Conservation (phyloP, 2,329 filamentous ascomycete genomes). For the Cladophialophora psammophila region DNA sequence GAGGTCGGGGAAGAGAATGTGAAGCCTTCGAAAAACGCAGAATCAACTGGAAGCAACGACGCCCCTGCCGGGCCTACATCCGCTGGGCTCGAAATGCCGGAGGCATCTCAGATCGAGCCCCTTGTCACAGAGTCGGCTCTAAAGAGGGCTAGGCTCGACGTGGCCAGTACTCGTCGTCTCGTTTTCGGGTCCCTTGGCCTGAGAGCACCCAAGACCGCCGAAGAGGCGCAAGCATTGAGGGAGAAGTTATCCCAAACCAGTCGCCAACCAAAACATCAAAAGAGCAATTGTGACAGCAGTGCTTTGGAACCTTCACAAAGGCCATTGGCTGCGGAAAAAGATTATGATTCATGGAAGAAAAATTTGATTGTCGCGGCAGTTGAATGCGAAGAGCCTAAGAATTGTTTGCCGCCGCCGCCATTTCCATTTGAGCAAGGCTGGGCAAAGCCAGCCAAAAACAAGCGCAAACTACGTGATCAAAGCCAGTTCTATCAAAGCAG, state of each 20-base stretch:
- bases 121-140: constrained; percentile 24
- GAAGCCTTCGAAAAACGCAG: background rate
- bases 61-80: background rate
- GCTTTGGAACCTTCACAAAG: constrained; percentile 1
- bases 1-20: constrained; percentile 7
- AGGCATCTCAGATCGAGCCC: constrained; percentile 8
- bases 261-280: constrained; percentile 33
- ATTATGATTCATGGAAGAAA: constrained; percentile 66
- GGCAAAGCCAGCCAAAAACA: constrained; percentile 50
- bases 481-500: constrained; percentile 29
- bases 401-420: constrained; percentile 76
- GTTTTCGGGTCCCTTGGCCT: constrained; percentile 76
- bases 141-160: constrained; percentile 57
- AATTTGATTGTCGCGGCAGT: constrained; percentile 79
- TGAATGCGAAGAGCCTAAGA: constrained; percentile 77
- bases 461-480: constrained; percentile 29
- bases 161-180: constrained; percentile 71
- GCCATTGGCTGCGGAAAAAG: constrained; percentile 57
- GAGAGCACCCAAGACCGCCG: constrained; percentile 70
- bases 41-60: background rate
- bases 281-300: constrained; percentile 3
- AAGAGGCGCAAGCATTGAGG: constrained; percentile 71
- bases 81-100: constrained; percentile 5
- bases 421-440: constrained; percentile 91
- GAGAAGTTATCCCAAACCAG: constrained; percentile 55